Conservation (phyloP, 2,329 filamentous ascomycete species). For the Clarireedia sp. region DNA sequence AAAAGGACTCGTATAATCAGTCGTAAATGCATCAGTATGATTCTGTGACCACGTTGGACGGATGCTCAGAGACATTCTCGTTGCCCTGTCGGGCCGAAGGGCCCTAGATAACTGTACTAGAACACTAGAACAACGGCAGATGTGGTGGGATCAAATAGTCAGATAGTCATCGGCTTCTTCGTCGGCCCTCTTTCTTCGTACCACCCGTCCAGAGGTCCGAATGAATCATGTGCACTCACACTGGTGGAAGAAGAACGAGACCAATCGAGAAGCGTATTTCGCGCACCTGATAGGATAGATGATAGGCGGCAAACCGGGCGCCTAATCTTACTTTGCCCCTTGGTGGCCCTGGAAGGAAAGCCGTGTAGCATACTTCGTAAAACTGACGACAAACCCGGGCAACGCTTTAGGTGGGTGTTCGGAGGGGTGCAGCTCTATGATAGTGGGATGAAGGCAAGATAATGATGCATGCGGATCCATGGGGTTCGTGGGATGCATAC, state of each 20-base stretch:
- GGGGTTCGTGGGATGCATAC: no score
- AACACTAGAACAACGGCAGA: no score
- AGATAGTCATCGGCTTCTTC: no score
- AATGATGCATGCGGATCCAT: no score
- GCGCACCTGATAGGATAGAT: conserved; percentile 5
- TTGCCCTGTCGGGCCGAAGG: no score
- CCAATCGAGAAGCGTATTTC: not conserved
- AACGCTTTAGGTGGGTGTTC: not conserved
- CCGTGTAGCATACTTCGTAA: not conserved
- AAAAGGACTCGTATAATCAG: no score
- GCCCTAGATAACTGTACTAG: no score
- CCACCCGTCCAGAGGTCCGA: no score
- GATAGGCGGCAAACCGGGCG: conserved; percentile 5
- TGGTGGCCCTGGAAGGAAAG: not conserved
- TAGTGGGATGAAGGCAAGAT: no score
- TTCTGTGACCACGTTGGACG: not conserved
- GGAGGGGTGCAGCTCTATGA: not conserved
- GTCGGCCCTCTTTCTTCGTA: no score
- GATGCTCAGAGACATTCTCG: no score
- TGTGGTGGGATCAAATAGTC: no score
- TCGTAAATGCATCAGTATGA: not conserved
- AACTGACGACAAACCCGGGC: not conserved
- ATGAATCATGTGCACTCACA: not conserved
- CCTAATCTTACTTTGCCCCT: conserved; percentile 8
- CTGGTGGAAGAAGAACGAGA: not conserved